Evolutionary conservation across 768 basidiomycete genomes (phyloP), one percentile per base, ranked within the genome.

Genomic region (Trametes cinnabarina): DNA sequence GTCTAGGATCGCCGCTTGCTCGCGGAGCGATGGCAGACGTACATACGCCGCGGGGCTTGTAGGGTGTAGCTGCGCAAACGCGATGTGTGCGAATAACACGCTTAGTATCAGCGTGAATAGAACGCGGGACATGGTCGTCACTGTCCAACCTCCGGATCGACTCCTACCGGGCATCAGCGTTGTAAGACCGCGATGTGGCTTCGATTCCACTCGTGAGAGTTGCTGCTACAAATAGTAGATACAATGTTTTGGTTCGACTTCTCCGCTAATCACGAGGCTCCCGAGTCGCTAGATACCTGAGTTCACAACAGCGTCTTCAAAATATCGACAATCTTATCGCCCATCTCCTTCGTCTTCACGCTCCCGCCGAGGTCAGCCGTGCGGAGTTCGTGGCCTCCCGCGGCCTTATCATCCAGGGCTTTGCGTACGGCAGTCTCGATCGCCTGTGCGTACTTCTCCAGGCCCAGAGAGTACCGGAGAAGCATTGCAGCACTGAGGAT

Each of bases 401-500:
- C 58, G 8, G 78, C 78, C 50, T 79, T 74, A 10, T 77, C 76
- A 70, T 99, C 96, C 12, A 99, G 77, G 23, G 91, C 92, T 71
- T 87, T 92, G 58, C 88, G 79, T 9, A 99, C 96, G n/a, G 97
- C 94, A 50, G 76, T 73, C 73, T 99, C 97, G 57, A 99, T 87
- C 20, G 89, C 84, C 55, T 80, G 80, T 6, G 97, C 97, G 66
- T 92, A 87, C 63, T 79, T 82, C 60, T 93, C 90, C 54, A 94
- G 79, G 23, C 92, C 92, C 28, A 99, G 86, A 25, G 96, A 98
- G 74, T 98, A 99, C 42, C 95, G 85, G 60, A 99, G 83, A 84
- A 99, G 92, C 71, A 99, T 81, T 5, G 96, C 93, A 3, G 95
- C 94, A 32, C 93, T 95, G 62, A 96, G 91, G 68, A 99, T 98